Conservation (phyloP, 2,329 filamentous ascomycete species). For the Alternaria burnsii region DNA sequence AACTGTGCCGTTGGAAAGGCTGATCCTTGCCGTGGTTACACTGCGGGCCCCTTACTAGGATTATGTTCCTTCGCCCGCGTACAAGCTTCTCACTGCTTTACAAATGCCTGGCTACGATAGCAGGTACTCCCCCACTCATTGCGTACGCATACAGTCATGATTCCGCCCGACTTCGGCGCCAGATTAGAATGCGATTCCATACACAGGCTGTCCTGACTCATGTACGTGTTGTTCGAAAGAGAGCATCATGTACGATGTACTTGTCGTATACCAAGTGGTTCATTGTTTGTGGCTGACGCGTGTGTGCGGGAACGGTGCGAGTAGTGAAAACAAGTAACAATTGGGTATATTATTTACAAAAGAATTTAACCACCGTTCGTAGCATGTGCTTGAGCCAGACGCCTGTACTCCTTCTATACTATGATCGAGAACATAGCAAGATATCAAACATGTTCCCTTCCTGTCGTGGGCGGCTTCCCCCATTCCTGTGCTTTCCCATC, state of each 20-base stretch:
- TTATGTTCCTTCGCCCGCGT: background rate
- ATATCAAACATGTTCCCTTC: conserved; percentile 22
- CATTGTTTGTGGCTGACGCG: background rate
- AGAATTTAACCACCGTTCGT: background rate
- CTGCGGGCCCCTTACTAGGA: background rate
- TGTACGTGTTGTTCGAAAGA: background rate
- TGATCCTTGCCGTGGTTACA: background rate
- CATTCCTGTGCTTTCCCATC: conserved; percentile 16
- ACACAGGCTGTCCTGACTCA: background rate
- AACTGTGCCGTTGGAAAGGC: background rate
- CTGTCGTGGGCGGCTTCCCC: conserved; percentile 10
- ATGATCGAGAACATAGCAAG: background rate
- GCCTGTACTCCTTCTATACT: background rate
- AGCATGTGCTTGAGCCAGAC: background rate
- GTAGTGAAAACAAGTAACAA: background rate
- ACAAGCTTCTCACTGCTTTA: background rate
- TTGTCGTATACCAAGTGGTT: background rate
- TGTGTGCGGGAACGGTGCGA: background rate
- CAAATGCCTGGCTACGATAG: background rate
- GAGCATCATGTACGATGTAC: background rate
- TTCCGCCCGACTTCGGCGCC: background rate
- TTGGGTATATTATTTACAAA: conserved; percentile 1
- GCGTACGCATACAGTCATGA: background rate
- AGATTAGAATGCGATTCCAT: background rate
- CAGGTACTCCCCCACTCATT: background rate